A percentile compares a stretch with the other conserved stretches of the same genome.
phyloP scores from a whole-genome alignment of 2,329 filamentous ascomycete species.

The Alternaria sp. region DNA sequence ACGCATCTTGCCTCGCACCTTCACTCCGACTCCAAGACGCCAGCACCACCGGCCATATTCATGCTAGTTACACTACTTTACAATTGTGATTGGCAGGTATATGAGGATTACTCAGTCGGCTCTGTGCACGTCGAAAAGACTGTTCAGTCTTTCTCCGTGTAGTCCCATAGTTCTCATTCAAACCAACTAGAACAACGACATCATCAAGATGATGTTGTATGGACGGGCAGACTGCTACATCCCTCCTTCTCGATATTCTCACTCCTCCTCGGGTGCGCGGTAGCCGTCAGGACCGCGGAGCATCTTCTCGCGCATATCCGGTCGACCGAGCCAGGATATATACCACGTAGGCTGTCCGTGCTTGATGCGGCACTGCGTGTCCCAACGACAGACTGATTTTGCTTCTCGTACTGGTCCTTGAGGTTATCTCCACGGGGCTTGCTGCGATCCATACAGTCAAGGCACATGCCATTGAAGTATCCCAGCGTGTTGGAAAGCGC shows the following conservation, averaged over 20 bases:
- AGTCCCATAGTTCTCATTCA: background rate
- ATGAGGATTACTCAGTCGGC: background rate
- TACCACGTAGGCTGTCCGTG: conserved; percentile 46
- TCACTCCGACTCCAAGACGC: conserved; percentile 19
- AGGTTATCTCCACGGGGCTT: conserved; percentile 17
- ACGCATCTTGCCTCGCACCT: conserved; percentile 17
- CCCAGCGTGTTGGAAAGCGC: conserved; percentile 15
- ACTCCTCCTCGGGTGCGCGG: conserved; percentile 1
- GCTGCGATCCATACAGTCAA: conserved; percentile 43
- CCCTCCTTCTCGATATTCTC: background rate
- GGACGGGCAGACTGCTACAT: background rate
- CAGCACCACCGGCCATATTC: conserved; percentile 18
- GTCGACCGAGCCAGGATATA: conserved; percentile 35
- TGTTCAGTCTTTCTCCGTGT: background rate
- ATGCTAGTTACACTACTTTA: background rate
- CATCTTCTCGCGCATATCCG: conserved; percentile 31
- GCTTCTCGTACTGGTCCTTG: conserved; percentile 35
- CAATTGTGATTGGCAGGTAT: background rate
- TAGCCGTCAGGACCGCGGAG: conserved; percentile 18
- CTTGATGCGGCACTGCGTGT: conserved; percentile 30
- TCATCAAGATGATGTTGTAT: background rate
- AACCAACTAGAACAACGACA: too few relatives aligned
- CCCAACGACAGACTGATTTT: conserved; percentile 35
- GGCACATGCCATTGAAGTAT: conserved; percentile 45
- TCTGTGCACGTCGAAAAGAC: background rate